phyloP scores from a whole-genome alignment of 129 eudicot genomes.

The Logfia minima region DNA sequence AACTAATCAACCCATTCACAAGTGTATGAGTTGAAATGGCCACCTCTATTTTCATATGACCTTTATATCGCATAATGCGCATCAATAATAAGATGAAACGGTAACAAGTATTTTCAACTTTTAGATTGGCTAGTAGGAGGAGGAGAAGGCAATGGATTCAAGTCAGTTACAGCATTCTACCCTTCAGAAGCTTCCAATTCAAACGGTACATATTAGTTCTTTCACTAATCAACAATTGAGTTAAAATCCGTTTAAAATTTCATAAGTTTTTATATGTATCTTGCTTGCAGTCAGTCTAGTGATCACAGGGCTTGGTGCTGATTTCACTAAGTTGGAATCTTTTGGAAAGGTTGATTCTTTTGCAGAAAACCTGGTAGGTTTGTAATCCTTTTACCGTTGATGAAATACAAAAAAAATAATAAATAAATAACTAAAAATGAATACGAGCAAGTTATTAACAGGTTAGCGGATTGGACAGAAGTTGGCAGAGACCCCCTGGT shows the following conservation, averaged over 20 bases:
- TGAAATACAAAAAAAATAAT: not conserved
- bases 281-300: conserved; percentile 66
- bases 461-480: conserved; percentile 97
- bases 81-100: not conserved
- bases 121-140: conserved; percentile 90
- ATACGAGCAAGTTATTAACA: conserved; percentile 6
- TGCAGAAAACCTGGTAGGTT: conserved; percentile 79
- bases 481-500: conserved; percentile 99
- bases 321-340: conserved; percentile 89
- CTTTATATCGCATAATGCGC: not conserved
- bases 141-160: conserved; percentile 78
- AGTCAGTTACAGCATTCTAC: conserved; percentile 78
- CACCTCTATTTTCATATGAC: too few species aligned
- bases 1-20: too few species aligned
- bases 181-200: conserved; percentile 74
- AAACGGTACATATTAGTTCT: conserved; percentile 51
- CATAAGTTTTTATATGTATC: conserved; percentile 15
- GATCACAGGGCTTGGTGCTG: conserved; percentile 95
- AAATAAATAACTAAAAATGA: not conserved
- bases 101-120: conserved; percentile 12
- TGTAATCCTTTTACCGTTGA: not conserved
- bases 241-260: conserved; percentile 11
- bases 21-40: too few species aligned
- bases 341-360: conserved; percentile 98
- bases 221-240: conserved; percentile 5